phyloP scores from a whole-genome alignment of 73 alveolate genomes.

The Symbiodinium pilosum region DNA sequence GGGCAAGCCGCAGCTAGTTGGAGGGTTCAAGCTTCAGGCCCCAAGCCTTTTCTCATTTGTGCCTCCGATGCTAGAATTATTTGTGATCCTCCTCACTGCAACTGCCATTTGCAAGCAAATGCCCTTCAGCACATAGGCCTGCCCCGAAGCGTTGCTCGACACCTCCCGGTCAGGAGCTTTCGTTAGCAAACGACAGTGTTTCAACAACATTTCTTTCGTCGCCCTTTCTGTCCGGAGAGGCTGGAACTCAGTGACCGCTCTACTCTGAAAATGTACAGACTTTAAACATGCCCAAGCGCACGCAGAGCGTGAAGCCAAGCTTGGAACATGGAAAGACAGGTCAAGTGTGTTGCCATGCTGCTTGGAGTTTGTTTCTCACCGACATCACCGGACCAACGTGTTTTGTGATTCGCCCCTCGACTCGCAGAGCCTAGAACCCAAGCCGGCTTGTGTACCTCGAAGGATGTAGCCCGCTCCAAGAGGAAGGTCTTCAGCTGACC shows the following conservation, averaged over 20 bases:
- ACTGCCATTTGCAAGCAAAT: neutral
- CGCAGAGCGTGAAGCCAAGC: neutral
- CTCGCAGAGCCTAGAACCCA: too few relatives aligned
- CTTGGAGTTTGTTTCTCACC: too few relatives aligned
- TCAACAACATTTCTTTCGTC: neutral
- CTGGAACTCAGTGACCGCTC: neutral
- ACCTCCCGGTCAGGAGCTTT: neutral
- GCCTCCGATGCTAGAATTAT: too few relatives aligned
- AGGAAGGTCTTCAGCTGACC: conserved; percentile 10
- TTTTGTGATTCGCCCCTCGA: neutral
- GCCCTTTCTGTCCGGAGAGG: neutral
- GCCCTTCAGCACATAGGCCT: neutral
- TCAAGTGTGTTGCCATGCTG: neutral
- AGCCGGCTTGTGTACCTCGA: too few relatives aligned
- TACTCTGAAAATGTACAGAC: neutral
- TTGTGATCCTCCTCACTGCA: neutral
- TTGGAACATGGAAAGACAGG: neutral
- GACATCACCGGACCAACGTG: too few relatives aligned
- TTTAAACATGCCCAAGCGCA: neutral
- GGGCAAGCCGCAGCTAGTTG: neutral
- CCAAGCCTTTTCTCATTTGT: too few relatives aligned
- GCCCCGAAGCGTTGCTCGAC: neutral
- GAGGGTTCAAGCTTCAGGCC: neutral
- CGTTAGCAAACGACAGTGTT: neutral
- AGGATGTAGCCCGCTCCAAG: neutral